Conservation (phyloP, 768 basidiomycete genomes). For the Lactarius pseudohatsudake region DNA sequence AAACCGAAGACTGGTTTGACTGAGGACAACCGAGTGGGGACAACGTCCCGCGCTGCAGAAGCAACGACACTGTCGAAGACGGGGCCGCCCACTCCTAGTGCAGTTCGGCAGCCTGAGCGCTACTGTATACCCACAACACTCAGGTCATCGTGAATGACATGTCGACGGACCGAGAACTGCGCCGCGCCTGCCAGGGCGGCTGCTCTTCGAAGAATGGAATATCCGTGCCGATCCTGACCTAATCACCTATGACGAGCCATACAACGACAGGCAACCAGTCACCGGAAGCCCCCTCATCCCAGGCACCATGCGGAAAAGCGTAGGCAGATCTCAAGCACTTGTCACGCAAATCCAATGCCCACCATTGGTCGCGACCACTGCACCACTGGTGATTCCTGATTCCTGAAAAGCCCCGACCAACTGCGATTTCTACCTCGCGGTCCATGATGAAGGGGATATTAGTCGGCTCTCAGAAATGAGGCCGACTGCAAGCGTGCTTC, state of each 20-base stretch:
- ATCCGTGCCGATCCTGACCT: constrained; percentile 50
- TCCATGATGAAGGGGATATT: neutral
- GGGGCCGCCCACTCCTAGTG: constrained; percentile 58
- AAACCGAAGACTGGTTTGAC: constrained; percentile 25
- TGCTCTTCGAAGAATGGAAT: constrained; percentile 70
- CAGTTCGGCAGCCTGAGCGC: constrained; percentile 65
- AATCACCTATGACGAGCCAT: constrained; percentile 57
- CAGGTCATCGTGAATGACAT: neutral
- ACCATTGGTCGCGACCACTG: neutral
- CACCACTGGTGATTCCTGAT: constrained; percentile 3
- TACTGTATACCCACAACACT: constrained; percentile 29
- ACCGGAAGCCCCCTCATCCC: neutral
- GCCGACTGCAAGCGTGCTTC: neutral
- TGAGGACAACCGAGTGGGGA: constrained; percentile 45
- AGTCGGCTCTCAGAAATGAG: neutral
- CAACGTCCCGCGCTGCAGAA: constrained; percentile 53
- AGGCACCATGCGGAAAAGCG: neutral
- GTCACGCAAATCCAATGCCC: constrained; percentile 2
- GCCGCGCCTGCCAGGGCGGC: constrained; percentile 55
- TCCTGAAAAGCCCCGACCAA: neutral
- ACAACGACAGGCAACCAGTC: constrained; percentile 35
- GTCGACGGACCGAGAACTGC: constrained; percentile 23
- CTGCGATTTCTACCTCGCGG: constrained; percentile 10
- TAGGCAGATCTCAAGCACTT: neutral
- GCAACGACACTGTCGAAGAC: constrained; percentile 48